These are phyloP conservation scores for Phytophthora pistaciae DNA, from an alignment of 352 stramenopile genomes.

Conservation along the genomic window DNA sequence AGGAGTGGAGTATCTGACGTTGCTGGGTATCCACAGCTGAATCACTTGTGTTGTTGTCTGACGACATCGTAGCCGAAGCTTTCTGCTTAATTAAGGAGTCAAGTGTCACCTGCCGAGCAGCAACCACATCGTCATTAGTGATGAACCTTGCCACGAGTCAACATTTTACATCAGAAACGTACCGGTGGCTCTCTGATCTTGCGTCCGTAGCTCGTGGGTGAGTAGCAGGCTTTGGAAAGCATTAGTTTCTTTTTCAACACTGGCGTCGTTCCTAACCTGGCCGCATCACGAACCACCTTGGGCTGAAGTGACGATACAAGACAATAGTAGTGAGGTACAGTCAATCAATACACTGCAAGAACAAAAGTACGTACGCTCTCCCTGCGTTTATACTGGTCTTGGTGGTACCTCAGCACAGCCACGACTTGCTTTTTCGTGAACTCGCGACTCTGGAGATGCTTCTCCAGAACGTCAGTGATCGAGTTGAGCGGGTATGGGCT, in stretches of 20 bases:
- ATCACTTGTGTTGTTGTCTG: slow-evolving; percentile 20
- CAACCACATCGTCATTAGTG: background rate
- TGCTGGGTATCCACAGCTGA: slow-evolving; percentile 22
- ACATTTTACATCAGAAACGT: background rate
- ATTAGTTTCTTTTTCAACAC: slow-evolving; percentile 8
- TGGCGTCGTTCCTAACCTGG: slow-evolving; percentile 1
- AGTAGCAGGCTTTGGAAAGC: slow-evolving; percentile 43
- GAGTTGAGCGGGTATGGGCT: slow-evolving; percentile 47
- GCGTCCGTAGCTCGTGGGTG: slow-evolving; percentile 39
- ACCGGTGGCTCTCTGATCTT: slow-evolving; percentile 49
- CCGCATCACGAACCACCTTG: slow-evolving; percentile 18
- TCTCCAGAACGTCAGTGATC: slow-evolving; percentile 47
- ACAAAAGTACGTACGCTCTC: slow-evolving; percentile 22
- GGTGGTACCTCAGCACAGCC: slow-evolving; percentile 47
- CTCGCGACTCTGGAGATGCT: slow-evolving; percentile 57
- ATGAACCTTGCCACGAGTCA: background rate
- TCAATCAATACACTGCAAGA: background rate
- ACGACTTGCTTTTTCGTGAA: slow-evolving; percentile 61
- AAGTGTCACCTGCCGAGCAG: slow-evolving; percentile 48
- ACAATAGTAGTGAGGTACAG: background rate
- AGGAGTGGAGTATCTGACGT: slow-evolving; percentile 18
- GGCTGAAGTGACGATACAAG: slow-evolving; percentile 2
- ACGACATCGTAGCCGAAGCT: background rate
- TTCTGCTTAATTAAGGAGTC: slow-evolving; percentile 58
- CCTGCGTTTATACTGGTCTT: slow-evolving; percentile 39